A percentile compares a stretch with the other conserved stretches of the same genome.
Conservation (phyloP, 2,329 filamentous ascomycete species). For the Lizonia empirigonia region DNA sequence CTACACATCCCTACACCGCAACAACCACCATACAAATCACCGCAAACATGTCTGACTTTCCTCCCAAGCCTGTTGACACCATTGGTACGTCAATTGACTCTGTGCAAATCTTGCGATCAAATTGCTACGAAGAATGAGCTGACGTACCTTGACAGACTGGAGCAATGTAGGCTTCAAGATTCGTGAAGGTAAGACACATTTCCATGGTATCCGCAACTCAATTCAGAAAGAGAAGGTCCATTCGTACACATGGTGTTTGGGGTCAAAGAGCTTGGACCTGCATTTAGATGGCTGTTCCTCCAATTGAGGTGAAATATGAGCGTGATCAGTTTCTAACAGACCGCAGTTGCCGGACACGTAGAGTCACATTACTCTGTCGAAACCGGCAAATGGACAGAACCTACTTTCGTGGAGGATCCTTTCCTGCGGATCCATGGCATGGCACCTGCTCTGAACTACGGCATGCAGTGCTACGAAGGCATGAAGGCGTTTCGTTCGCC, state of each 20-base stretch:
- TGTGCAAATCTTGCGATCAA: too few species aligned
- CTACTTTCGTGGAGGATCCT: constrained; percentile 80
- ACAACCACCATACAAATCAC: constrained; percentile 2
- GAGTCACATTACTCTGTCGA: constrained; percentile 80
- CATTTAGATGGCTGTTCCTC: too few species aligned
- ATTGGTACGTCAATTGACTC: constrained; percentile 61
- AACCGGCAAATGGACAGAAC: constrained; percentile 77
- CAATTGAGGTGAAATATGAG: neutral
- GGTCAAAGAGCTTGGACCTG: neutral
- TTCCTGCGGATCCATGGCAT: constrained; percentile 91
- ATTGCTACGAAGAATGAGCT: too few species aligned
- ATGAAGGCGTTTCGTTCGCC: constrained; percentile 92
- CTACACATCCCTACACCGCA: constrained; percentile 8
- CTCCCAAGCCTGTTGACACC: constrained; percentile 76
- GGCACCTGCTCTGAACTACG: constrained; percentile 92
- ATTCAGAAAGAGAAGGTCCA: neutral
- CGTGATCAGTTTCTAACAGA: neutral
- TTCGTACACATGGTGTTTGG: neutral
- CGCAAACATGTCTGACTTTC: constrained; percentile 51
- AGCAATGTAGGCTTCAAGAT: constrained; percentile 89
- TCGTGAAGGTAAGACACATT: constrained; percentile 70
- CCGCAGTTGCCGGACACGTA: constrained; percentile 86
- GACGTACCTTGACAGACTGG: constrained; percentile 70
- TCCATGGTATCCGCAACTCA: too few species aligned
- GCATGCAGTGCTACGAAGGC: constrained; percentile 97